Base-by-base conservation (phyloP, 345 rosid genomes). In the Arabis hirsuta region DNA sequence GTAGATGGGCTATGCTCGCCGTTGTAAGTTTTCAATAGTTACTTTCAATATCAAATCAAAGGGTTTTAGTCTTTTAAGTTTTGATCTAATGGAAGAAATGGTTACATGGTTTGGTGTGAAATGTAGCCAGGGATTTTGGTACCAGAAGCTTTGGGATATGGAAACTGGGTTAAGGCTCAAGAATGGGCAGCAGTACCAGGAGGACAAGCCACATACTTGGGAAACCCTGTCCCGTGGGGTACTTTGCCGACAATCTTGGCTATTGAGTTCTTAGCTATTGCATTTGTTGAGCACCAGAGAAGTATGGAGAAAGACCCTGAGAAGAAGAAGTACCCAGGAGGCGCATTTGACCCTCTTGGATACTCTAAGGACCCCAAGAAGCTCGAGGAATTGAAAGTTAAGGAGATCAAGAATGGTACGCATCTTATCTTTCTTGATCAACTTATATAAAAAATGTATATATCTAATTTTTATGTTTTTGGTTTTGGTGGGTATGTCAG, bases 1-100 rank as follows among this genome's bases (percentile, higher is more conserved):
- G 96, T 85, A 88, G 99, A 89, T 95, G 99, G 97, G 93, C 94
- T 42, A 91, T 95, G 97, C 96, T 95, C 45, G 97, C 99, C 56
- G 97, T 90, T 81, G 97, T 91, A 83, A 89, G 92, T 87, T 72
- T 69, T 34, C 74, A 36, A 19, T 55, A 38, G 27, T 62, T 26
- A 5, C 48, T 22, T 22, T 11, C 22, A 44, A 2, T 39, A 9
- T 57, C 54, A 5, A 63, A 41, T 46, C 72, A 19, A 55, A 24
- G 43, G 31, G 26, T 9, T 60, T 11, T 22, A 53, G 57, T 44
- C 24, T 55, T 3, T 45, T 19, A 5, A 8, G 24, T 31, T 54
- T 47, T 36, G 13, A 13, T 24, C 32, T 54, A 63, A 54, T n/a
- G n/a, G n/a, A n/a, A n/a, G n/a, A n/a, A n/a, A n/a, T 26, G 67